Base-by-base conservation (phyloP, 1,284 basidiomycete genomes). In the Macrocybe sp. region DNA sequence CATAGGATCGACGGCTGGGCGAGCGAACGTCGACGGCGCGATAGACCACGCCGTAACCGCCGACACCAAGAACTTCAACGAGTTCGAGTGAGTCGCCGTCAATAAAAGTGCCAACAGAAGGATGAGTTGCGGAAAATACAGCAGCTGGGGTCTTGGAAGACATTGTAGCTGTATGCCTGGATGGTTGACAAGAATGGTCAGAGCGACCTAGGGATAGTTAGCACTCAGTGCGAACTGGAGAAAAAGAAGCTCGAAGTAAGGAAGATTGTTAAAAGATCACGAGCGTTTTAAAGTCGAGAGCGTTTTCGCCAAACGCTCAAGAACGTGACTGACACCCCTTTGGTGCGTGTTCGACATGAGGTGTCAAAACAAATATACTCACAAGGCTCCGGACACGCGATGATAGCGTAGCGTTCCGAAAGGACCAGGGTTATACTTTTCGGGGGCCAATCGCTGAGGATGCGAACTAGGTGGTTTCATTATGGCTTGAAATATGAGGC, bases 41-140 rank as follows among this genome's bases (percentile, higher is more conserved):
- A 69, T 97, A 98, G 43, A 97, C 95, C 59, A 97, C 89, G 52
- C 96, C 96, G 65, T 97, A 98, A 22, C 94, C 94, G 39, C 96
- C 96, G 45, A 92, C 81, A 45, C 96, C 96, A 47, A 99, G 82
- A 47, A 96, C 81, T 60, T 91, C 84, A 59, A 93, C 82, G 59
- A 97, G 88, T 70, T 95, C 84, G 52, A 97, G 81, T 39, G 82
- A 74, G 52, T 83, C 87, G 59, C 83, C 78, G 74, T 92, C 89
- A 70, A 94, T 89, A 69, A 80, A 69, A 46, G 85, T 85, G 53
- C 86, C 85, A 58, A 87, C 71, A 53, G 80, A 74, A 48, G 86
- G 85, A 58, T 86, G 84, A 47, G 61, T 52, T 53, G 63, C 56
- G 50, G 58, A 75, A 69, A 59, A 70, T 56, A 67, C 67, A 51